Evolutionary conservation across 257 asterid genomes (phyloP).

Genomic region (Primulina eburnea): DNA sequence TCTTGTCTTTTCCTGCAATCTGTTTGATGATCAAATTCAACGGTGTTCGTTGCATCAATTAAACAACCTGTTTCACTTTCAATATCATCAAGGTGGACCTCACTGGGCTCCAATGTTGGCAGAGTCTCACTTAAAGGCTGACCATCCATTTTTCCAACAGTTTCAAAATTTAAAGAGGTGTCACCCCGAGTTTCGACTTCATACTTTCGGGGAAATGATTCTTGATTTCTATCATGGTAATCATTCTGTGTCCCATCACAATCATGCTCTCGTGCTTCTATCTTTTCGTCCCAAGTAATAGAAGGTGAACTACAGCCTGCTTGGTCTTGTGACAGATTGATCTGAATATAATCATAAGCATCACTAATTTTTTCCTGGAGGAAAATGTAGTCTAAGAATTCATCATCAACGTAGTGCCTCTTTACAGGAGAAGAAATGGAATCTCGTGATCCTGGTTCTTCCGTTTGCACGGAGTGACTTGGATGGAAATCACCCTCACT

Average conservation of each 20-base stretch:
- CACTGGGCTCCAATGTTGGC: conserved; percentile 26
- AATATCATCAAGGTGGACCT: conserved; percentile 42
- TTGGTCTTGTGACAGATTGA: conserved; percentile 47
- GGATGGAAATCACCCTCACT: conserved; percentile 48
- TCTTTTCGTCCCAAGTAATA: conserved; percentile 54
- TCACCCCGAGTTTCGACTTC: conserved; percentile 31
- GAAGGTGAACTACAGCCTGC: conserved; percentile 50
- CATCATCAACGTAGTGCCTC: conserved; percentile 36
- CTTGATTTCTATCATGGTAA: conserved; percentile 32
- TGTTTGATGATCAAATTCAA: conserved; percentile 67
- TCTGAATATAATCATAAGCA: conserved; percentile 42
- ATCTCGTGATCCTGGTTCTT: conserved; percentile 54
- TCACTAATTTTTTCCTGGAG: conserved; percentile 42
- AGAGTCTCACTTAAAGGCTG: conserved; percentile 29
- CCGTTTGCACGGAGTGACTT: conserved; percentile 51
- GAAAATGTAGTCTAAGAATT: conserved; percentile 46
- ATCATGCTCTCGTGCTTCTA: conserved; percentile 41
- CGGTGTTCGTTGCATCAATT: conserved; percentile 85
- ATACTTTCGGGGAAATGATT: conserved; percentile 33
- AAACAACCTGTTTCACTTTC: conserved; percentile 79
- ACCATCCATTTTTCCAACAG: conserved; percentile 27
- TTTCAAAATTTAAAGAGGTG: conserved; percentile 34
- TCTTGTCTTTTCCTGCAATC: conserved; percentile 53
- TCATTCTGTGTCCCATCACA: conserved; percentile 32
- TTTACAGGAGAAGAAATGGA: conserved; percentile 49